These are phyloP conservation scores for Ophiocordyceps sinensis DNA, from an alignment of 2,329 filamentous ascomycete species.

Conservation along the genomic window DNA sequence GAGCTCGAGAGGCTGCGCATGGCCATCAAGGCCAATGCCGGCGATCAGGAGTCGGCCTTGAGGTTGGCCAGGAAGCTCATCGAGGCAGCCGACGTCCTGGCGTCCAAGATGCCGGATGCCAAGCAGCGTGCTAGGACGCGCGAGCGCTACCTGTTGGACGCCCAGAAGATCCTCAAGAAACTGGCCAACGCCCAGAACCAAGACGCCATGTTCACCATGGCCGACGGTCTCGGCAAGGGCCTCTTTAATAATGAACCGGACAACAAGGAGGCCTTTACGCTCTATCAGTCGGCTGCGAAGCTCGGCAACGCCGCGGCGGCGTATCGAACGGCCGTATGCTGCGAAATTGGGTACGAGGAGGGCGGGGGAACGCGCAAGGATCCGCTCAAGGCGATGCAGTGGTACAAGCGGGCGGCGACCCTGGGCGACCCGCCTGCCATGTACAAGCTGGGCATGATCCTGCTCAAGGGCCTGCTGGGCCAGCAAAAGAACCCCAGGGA, in stretches of 20 bases:
- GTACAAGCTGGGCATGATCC: slow-evolving; percentile 97
- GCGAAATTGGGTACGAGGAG: slow-evolving; percentile 88
- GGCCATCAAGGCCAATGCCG: slow-evolving; percentile 53
- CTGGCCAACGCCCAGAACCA: slow-evolving; percentile 56
- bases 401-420: slow-evolving; percentile 88
- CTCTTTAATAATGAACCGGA: slow-evolving; percentile 66
- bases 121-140: slow-evolving; percentile 59
- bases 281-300: slow-evolving; percentile 93
- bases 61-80: slow-evolving; percentile 69
- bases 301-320: slow-evolving; percentile 72
- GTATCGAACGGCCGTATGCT: slow-evolving; percentile 92
- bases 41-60: slow-evolving; percentile 58
- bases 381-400: slow-evolving; percentile 87
- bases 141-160: slow-evolving; percentile 74
- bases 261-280: slow-evolving; percentile 78
- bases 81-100: slow-evolving; percentile 67
- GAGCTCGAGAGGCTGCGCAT: slow-evolving; percentile 65
- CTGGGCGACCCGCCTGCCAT: slow-evolving; percentile 86
- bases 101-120: slow-evolving; percentile 49
- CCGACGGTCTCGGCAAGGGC: slow-evolving; percentile 78
- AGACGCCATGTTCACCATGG: slow-evolving; percentile 87
- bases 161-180: slow-evolving; percentile 85
- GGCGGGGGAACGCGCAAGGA: slow-evolving; percentile 87
- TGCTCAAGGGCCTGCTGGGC: slow-evolving; percentile 84
- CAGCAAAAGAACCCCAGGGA: slow-evolving; percentile 72